Conservation (phyloP, 805 yeast species). For the Candida ascalaphidarum region DNA sequence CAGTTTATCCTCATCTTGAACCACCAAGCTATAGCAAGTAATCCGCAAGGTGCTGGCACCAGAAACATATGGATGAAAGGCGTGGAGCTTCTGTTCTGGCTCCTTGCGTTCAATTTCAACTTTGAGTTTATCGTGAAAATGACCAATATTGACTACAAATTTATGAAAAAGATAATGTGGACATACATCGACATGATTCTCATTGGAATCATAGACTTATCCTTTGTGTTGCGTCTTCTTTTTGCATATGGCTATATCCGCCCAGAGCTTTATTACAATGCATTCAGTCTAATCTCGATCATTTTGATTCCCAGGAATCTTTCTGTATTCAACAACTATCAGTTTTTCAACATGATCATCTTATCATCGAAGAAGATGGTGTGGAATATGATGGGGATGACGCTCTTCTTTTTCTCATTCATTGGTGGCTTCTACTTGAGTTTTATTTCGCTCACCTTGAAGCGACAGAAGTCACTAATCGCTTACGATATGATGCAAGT, state of each 20-base stretch:
- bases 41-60: no score
- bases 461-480: slow-evolving; percentile 32
- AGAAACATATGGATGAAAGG: slow-evolving; percentile 1
- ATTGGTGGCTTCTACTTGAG: slow-evolving; percentile 49
- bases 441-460: slow-evolving; percentile 38
- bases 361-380: slow-evolving; percentile 44
- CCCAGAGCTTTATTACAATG: slow-evolving; percentile 14
- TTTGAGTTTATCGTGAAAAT: slow-evolving; percentile 38
- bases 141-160: slow-evolving; percentile 34
- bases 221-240: slow-evolving; percentile 16
- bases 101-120: slow-evolving; percentile 38
- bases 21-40: no score
- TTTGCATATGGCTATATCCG: slow-evolving; percentile 5
- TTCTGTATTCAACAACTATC: slow-evolving; percentile 41
- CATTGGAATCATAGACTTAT: slow-evolving; percentile 26
- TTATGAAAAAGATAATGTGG: slow-evolving; percentile 45
- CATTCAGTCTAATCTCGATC: slow-evolving; percentile 37
- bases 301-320: slow-evolving; percentile 42
- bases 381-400: slow-evolving; percentile 40
- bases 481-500: slow-evolving; percentile 44
- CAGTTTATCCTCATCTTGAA: slow-evolving; percentile 20
- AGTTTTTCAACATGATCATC: slow-evolving; percentile 43
- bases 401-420: slow-evolving; percentile 39
- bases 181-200: slow-evolving; percentile 39
- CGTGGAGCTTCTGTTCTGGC: slow-evolving; percentile 32